phyloP scores from a whole-genome alignment of 179 eudicot genomes.

The Patellifolia procumbens region DNA sequence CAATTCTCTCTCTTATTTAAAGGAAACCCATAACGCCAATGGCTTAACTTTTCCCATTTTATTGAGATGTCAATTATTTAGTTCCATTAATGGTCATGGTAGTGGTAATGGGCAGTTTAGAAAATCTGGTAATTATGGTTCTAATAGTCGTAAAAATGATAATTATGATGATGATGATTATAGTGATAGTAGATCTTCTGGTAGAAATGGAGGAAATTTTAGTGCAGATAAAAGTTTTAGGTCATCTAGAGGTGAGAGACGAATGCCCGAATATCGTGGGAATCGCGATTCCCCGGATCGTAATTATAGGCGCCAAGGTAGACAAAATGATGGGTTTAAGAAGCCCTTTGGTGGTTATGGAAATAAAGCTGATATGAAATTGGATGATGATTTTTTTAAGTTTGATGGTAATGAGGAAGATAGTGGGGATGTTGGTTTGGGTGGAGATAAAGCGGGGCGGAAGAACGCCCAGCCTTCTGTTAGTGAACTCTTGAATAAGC shows the following conservation, averaged over 20 bases:
- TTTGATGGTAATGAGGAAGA: constrained; percentile 25
- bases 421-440: constrained; percentile 19
- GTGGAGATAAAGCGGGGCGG: constrained; percentile 22
- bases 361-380: constrained; percentile 16
- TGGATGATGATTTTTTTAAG: constrained; percentile 30
- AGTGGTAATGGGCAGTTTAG: constrained; percentile 21
- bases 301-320: constrained; percentile 23
- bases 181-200: constrained; percentile 27
- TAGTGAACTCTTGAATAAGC: constrained; percentile 34
- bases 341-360: constrained; percentile 25
- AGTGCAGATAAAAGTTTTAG: constrained; percentile 30
- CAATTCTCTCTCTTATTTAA: constrained; percentile 13
- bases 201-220: constrained; percentile 26
- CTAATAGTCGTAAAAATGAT: constrained; percentile 18
- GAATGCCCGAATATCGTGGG: constrained; percentile 26
- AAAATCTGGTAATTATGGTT: constrained; percentile 20
- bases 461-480: constrained; percentile 37
- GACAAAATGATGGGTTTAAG: constrained; percentile 32
- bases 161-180: constrained; percentile 22
- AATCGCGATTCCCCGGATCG: constrained; percentile 15
- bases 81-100: constrained; percentile 19
- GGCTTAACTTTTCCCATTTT: constrained; percentile 8
- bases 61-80: constrained; percentile 28
- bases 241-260: constrained; percentile 31
- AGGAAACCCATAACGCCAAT: constrained; percentile 19